Evolutionary conservation across 176 grass and related monocot genomes (phyloP), one percentile per base, ranked within the genome.

Genomic region (Musa acuminata): DNA sequence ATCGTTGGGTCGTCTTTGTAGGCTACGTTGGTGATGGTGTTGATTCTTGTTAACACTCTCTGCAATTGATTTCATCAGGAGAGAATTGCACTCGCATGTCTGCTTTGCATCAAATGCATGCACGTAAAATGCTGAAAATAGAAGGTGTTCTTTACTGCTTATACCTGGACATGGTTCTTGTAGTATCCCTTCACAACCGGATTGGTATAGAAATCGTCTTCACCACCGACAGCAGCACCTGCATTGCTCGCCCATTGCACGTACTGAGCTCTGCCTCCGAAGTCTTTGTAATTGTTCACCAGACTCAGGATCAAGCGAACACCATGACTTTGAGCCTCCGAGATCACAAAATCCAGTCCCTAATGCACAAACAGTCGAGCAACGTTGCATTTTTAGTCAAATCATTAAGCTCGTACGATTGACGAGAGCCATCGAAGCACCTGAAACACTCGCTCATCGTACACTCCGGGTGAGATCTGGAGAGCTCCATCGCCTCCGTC

Each of bases 1-100:
- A 88, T 84, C n/a, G 86, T 77, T 11, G 86, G 69, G 25, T 88
- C 86, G 49, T 88, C 86, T 62, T 71, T 82, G 86, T 88, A 84
- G 3, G 74, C 72, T 48, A 82, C 7, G 11, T 79, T 67, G 5
- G 79, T 84, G 58, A 88, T 77, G 62, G 69, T 82, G 75, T 88
- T 88, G 24, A 82, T 24, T 69, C 86, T 79, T 29, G 69, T 81
- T 59, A 88, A 20, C 55, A 88, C 71, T n/a, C 48, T 84, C 86
- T 88, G 86, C 65, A 27, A 43, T 43, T 43, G 3, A 43, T 43
- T 43, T 43, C 35, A 43, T 4, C 35, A 43, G 35, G 35, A 43
- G 35, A 43, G 4, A 6, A 0, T 43, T 43, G 35, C 4, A 43
- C 4, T 35, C 29, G 0, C 4, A 6, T 43, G 4, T 43, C 35